Percentiles rank a stretch among this genome's conserved stretches.
These are phyloP conservation scores for Amoebophrya sp. DNA, from an alignment of 169 alveolate species.

Conservation along the genomic window DNA sequence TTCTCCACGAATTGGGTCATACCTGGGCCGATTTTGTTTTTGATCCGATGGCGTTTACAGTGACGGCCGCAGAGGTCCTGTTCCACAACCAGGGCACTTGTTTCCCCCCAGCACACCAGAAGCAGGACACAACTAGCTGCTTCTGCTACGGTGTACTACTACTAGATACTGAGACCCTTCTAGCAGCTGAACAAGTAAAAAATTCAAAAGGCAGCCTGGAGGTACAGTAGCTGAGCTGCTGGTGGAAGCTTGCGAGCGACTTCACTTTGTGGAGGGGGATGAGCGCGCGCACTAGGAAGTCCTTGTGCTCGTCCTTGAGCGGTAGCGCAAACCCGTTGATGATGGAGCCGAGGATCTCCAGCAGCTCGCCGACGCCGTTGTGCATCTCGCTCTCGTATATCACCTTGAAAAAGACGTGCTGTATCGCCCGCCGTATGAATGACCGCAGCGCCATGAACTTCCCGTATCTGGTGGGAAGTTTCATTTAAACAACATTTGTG, in stretches of 20 bases:
- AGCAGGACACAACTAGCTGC: no score
- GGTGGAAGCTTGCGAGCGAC: slow-evolving; percentile 78
- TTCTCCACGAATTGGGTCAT: slow-evolving; percentile 61
- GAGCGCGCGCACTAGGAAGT: slow-evolving; percentile 80
- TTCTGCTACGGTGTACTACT: no score
- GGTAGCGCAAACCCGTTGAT: slow-evolving; percentile 96
- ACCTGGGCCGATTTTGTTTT: no score
- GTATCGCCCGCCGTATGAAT: slow-evolving; percentile 85
- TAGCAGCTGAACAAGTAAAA: no score
- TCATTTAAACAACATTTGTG: no score
- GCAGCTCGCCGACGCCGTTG: slow-evolving; percentile 83
- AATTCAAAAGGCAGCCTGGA: no score
- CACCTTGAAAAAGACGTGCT: slow-evolving; percentile 77
- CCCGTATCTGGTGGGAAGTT: no score
- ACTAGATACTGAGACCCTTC: no score
- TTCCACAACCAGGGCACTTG: no score
- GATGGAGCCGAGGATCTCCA: slow-evolving; percentile 83
- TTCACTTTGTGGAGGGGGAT: slow-evolving; percentile 90
- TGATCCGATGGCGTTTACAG: no score
- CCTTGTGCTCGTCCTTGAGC: slow-evolving; percentile 90
- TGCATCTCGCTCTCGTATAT: slow-evolving; percentile 82
- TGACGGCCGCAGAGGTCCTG: no score
- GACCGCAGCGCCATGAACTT: slow-evolving; percentile 43
- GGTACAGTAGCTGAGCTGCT: slow-evolving; percentile 81
- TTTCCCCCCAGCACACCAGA: no score